Base-by-base conservation (phyloP, 768 basidiomycete genomes). In the Boletus tylopilopsis region DNA sequence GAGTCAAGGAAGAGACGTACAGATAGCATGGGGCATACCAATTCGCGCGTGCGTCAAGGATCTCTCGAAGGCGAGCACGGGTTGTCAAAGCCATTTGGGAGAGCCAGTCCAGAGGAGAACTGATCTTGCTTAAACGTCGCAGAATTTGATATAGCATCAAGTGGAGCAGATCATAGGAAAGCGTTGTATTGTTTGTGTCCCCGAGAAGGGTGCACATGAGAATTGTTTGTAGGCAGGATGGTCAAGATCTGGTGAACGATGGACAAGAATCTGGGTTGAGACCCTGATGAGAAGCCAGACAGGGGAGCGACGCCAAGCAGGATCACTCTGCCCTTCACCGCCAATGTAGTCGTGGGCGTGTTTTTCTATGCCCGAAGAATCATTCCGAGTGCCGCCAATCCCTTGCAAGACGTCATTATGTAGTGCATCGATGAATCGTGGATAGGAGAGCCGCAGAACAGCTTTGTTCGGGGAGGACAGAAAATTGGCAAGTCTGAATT, bases 171-270 rank as follows among this genome's bases (percentile, higher is more conserved):
- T 69, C 57, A 33, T 48, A 61, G 7, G 53, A 38, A 27, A 55
- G 42, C 15, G 54, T 18, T 0, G 3, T 4, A 2, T 54, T 37
- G 1, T 62, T 46, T 7, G 64, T 63, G 4, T 57, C 19, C 13
- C 7, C 51, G 5, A 73, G 48, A 1, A 62, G 40, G 22, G 53
- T 39, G 2, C 68, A 56, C 33, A 71, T 50, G 45, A 78, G 61
- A 42, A 70, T 29, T 5, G 10, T 29, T 29, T 29, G 29, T 29
- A 29, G 19, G 36, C 18, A 12, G 19, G 1, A 11, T 19, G 36
- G 4, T 19, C 18, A 12, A 22, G 36, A 12, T n/a, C n/a, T n/a
- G 36, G 36, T 6, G 36, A 37, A 11, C 18, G 36, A 21, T 12
- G 10, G 12, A 21, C 18, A 5, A 21, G 7, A 18, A 37, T 37